These are phyloP conservation scores for Tulasnella sp. DNA, from an alignment of 768 basidiomycete genomes.

Conservation along the genomic window DNA sequence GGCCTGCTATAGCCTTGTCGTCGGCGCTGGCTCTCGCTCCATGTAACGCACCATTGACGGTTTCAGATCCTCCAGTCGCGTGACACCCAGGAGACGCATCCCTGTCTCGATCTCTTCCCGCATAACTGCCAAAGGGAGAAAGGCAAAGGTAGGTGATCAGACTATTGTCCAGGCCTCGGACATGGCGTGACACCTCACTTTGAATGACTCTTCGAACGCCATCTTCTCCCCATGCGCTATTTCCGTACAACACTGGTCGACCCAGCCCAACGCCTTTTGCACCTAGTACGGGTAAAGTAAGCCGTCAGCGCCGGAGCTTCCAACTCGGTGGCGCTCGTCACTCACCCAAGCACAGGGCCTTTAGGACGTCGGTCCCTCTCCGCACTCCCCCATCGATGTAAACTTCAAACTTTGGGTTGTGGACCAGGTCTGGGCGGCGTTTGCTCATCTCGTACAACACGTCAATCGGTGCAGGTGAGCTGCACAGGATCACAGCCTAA, in stretches of 20 bases:
- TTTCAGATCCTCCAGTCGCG: constrained; percentile 14
- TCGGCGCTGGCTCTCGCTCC: constrained; percentile 8
- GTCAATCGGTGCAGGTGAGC: constrained; percentile 29
- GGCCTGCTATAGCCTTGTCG: too few species aligned
- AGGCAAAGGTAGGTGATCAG: neutral
- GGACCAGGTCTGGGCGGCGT: constrained; percentile 62
- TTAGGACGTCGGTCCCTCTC: constrained; percentile 80
- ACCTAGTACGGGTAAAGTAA: constrained; percentile 15
- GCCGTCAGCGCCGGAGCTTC: neutral
- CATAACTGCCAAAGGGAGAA: constrained; percentile 24
- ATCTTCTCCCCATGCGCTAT: constrained; percentile 26
- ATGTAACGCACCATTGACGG: constrained; percentile 18
- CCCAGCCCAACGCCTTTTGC: constrained; percentile 29
- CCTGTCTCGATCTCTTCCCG: constrained; percentile 33
- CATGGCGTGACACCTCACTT: neutral
- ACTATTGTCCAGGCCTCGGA: too few species aligned
- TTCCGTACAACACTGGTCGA: constrained; percentile 28
- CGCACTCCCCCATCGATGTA: constrained; percentile 79
- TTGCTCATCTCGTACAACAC: constrained; percentile 60
- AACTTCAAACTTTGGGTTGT: constrained; percentile 54
- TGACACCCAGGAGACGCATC: constrained; percentile 29
- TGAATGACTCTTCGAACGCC: constrained; percentile 24
- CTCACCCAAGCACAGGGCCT: constrained; percentile 59
- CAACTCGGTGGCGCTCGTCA: neutral
- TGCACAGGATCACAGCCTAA: constrained; percentile 13